Evolutionary conservation across 2,329 filamentous ascomycete species (phyloP), one percentile per base, ranked within the genome.

Genomic region (Lachnellula arida): DNA sequence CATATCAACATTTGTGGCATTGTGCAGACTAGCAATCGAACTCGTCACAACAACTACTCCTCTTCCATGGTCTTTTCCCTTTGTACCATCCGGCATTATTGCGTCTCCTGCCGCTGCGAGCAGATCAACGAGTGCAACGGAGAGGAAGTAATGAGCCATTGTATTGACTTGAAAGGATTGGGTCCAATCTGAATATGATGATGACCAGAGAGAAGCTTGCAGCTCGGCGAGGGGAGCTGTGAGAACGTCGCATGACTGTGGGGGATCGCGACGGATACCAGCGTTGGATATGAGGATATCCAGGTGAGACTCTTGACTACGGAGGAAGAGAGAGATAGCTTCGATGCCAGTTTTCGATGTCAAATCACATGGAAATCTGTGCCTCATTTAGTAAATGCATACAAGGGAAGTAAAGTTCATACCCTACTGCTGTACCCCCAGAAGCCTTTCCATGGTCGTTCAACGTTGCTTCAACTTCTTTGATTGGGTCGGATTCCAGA

Each of bases 1-100:
- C 63, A 80, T 66, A 57, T 80, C 78, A 3, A 80, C 71, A 59
- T 80, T 80, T 1, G 78, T 80, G 1, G 65, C 74, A 63, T 79
- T 79, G 56, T 79, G 77, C 72, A 79, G 75, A 62, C 76, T 78
- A 2, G 78, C 77, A 60, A 78, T 80, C 2, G 74, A 77, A 61
- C 78, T 80, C 4, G 76, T 79, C 4, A 81, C 67, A 4, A 79
- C 68, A 15, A 79, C 67, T 0, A 74, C 74, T 0, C 77, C 78
- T 6, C 77, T 69, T 7, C 78, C 77, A 25, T 74, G 66, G 28
- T 68, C 73, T 53, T 63, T 61, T 3, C 68, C 72, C 52, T 61
- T 67, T 23, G 54, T 62, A 15, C 65, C 68, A 55, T 65, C 60
- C 2, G 55, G 59, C 37, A 70, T 49, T 15, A 63, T 57, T 14